phyloP scores from a whole-genome alignment of 352 stramenopile genomes.

The Globisporangium barbulae region DNA sequence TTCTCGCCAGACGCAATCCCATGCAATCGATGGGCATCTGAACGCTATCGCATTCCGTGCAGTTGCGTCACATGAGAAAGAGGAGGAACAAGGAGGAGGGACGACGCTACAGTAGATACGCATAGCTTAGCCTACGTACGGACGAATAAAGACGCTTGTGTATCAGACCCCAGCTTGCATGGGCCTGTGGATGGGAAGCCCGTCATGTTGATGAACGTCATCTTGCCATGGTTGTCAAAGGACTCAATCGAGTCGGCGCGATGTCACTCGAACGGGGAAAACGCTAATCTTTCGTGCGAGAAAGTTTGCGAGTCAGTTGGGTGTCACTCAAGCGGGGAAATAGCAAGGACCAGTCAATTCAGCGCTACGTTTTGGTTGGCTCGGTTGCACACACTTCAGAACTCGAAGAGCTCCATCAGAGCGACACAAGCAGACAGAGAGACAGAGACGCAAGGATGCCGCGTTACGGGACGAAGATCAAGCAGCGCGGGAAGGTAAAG shows the following conservation, averaged over 20 bases:
- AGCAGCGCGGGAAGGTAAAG: constrained; percentile 64
- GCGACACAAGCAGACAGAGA: constrained; percentile 3
- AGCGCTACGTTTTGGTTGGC: constrained; percentile 7
- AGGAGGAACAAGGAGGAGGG: not conserved
- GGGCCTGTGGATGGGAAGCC: not conserved
- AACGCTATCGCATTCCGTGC: constrained; percentile 9
- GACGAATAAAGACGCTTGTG: not conserved
- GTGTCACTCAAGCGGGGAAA: not conserved
- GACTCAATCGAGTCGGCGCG: too few relatives aligned
- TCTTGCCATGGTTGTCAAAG: not conserved
- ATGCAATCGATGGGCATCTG: constrained; percentile 4
- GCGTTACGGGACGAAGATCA: constrained; percentile 52
- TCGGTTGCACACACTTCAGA: constrained; percentile 3
- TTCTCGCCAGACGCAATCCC: constrained; percentile 6
- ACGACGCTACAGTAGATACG: not conserved
- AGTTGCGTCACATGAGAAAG: not conserved
- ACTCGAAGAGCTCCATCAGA: constrained; percentile 6
- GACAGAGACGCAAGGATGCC: constrained; percentile 28
- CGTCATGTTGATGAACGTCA: not conserved
- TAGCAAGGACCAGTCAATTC: constrained; percentile 9
- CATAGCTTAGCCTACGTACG: not conserved
- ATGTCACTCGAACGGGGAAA: not conserved
- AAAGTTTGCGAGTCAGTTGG: not conserved
- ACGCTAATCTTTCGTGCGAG: not conserved
- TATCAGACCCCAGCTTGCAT: not conserved